A percentile compares a stretch with the other conserved stretches of the same genome.
Evolutionary conservation across 441 rosid genomes (phyloP).

Genomic region (Biscutella laevigata): DNA sequence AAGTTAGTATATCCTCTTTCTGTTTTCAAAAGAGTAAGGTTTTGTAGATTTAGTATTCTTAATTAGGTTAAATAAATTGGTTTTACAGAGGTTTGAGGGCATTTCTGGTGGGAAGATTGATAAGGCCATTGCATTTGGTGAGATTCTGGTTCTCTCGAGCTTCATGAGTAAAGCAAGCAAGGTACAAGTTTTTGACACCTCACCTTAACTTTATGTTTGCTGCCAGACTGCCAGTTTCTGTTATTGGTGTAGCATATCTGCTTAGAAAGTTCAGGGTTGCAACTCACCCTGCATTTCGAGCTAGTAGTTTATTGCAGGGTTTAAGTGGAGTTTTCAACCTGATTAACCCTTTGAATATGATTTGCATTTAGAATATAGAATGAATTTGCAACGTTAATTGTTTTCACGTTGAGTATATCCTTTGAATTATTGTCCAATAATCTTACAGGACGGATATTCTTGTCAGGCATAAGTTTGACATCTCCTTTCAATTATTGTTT

Average conservation of each 20-base stretch:
- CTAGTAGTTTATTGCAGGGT: neutral
- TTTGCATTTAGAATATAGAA: neutral
- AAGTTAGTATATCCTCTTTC: conserved; percentile 39
- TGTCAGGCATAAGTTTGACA: neutral
- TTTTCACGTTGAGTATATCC: neutral
- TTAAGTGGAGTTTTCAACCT: conserved; percentile 10
- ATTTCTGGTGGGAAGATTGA: conserved; percentile 81
- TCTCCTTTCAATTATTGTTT: neutral
- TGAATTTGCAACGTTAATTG: neutral
- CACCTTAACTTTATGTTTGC: neutral
- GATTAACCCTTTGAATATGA: neutral
- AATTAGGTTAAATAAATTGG: neutral
- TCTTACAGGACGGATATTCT: neutral
- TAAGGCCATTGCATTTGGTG: conserved; percentile 65
- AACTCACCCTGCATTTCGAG: neutral
- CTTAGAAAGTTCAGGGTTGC: neutral
- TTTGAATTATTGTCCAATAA: neutral
- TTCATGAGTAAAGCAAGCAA: conserved; percentile 83
- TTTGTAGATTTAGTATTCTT: neutral
- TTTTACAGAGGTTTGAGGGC: conserved; percentile 80
- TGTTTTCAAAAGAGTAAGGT: conserved; percentile 9
- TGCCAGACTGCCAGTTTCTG: neutral
- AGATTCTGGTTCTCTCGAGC: conserved; percentile 65
- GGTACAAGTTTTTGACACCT: conserved; percentile 38
- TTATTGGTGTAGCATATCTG: neutral